Evolutionary conservation across 139 green algal species (phyloP).

Genomic region (Diplosphaera chodatii): DNA sequence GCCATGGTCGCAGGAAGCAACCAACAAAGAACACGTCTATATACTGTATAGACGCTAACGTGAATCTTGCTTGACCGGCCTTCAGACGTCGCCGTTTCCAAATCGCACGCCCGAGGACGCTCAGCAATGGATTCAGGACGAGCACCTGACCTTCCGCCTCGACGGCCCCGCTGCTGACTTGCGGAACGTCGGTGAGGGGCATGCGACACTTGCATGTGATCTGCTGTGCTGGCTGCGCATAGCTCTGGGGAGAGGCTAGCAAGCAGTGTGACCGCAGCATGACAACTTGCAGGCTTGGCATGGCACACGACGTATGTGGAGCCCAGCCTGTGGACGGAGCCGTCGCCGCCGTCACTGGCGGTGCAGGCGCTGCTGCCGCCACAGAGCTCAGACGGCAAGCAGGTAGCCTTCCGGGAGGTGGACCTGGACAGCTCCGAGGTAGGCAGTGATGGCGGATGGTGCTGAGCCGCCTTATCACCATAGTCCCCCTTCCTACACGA

Average conservation of each 20-base stretch:
- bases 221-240: no score
- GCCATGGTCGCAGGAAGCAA: no score
- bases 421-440: conserved; percentile 12
- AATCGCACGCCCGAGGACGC: neutral
- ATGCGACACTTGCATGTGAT: no score
- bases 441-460: no score
- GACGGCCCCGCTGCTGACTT: conserved; percentile 1
- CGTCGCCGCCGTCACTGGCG: conserved; percentile 12
- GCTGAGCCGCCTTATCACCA: no score
- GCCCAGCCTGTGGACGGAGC: conserved; percentile 24
- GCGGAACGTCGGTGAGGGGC: neutral
- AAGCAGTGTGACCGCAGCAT: no score
- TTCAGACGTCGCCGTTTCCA: neutral
- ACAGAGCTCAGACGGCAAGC: neutral
- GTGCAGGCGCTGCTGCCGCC: conserved; percentile 33
- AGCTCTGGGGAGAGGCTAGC: no score
- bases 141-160: conserved; percentile 2
- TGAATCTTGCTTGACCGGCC: no score
- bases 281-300: conserved; percentile 4
- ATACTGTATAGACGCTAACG: no score
- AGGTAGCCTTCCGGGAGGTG: conserved; percentile 25
- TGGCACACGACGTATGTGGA: conserved; percentile 13
- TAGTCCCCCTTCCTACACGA: no score
- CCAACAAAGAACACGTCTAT: no score
- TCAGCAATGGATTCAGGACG: neutral